Conservation (phyloP, 2,329 filamentous ascomycete species). For the Aspergillus fijiensis region DNA sequence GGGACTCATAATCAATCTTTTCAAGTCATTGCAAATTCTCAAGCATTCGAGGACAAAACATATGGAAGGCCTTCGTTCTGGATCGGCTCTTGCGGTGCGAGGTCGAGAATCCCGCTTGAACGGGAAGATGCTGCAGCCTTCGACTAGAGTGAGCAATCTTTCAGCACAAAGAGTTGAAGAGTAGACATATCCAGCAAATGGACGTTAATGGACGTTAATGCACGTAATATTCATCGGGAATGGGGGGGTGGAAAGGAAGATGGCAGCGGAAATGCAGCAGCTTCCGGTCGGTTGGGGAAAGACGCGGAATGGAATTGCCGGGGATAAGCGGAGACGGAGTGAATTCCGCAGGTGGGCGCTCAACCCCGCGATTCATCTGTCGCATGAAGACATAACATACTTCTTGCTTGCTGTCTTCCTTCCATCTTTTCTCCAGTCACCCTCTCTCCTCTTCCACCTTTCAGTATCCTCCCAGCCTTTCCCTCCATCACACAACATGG, state of each 20-base stretch:
- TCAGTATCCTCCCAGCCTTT: background rate
- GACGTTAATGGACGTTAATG: no score
- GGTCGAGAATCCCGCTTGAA: no score
- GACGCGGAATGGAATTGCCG: constrained; percentile 19
- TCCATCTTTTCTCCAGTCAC: background rate
- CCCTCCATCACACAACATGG: constrained; percentile 30
- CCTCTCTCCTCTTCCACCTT: background rate
- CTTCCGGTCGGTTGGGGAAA: background rate
- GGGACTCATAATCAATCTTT: no score
- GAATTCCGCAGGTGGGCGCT: constrained; percentile 6
- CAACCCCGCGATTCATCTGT: background rate
- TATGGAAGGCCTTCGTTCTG: no score
- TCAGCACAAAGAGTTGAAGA: no score
- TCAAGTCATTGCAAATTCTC: no score
- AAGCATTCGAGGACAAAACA: no score
- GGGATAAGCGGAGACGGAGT: constrained; percentile 18
- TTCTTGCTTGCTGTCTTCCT: no score
- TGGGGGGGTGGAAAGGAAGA: background rate
- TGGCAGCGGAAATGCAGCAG: background rate
- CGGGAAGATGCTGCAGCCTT: no score
- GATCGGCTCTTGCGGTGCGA: no score
- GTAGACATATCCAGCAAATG: no score
- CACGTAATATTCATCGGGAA: background rate
- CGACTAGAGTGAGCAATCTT: no score
- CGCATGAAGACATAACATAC: background rate